Base-by-base conservation (phyloP, 164 flowering plant genomes). In the Nymphaea colorata region DNA sequence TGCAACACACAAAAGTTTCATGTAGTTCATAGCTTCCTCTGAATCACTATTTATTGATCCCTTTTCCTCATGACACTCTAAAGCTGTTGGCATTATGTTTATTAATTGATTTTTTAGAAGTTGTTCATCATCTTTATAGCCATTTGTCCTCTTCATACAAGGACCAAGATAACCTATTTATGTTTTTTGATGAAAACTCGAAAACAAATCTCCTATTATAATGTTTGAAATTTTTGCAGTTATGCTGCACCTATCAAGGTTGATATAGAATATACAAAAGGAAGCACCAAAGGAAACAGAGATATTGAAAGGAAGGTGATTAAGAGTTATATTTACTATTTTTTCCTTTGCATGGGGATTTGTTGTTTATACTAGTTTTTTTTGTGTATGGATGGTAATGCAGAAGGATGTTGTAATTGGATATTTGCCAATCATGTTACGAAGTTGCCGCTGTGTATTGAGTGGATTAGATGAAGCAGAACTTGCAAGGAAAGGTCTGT, bases 341-440 rank as follows among this genome's bases (percentile, higher is more conserved):
- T 12, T 12, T 47, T 47, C 2, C 7, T 47, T 3, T 47, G 7
- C 7, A 5, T 45, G 53, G 10, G 7, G 10, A 5, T 45, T 5
- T 45, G 53, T 45, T 45, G 5, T 5, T 45, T 10, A 10, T 60
- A 60, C 15, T 60, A 2, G 42, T 42, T 59, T 57, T 8, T 59
- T 57, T 42, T 36, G 41, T 18, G 8, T 66, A 25, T 8, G 16
- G 62, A 55, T 72, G 4, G 44, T 61, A 25, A 66, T 79, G 69
- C 82, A 89, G 95, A 76, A 69, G 4, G 70, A 79, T 72, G 85
- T 87, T 65, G 64, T 70, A 2, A 90, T 92, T 66, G 98, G 96
- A 62, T 78, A 82, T 66, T 75, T 94, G 90, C 99, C 98, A n/a
- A 82, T 94, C 59, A 91, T 94, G 98, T 72, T 94, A 57, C 81